phyloP scores from a whole-genome alignment of 257 asterid species.

The Fraxinus excelsior region DNA sequence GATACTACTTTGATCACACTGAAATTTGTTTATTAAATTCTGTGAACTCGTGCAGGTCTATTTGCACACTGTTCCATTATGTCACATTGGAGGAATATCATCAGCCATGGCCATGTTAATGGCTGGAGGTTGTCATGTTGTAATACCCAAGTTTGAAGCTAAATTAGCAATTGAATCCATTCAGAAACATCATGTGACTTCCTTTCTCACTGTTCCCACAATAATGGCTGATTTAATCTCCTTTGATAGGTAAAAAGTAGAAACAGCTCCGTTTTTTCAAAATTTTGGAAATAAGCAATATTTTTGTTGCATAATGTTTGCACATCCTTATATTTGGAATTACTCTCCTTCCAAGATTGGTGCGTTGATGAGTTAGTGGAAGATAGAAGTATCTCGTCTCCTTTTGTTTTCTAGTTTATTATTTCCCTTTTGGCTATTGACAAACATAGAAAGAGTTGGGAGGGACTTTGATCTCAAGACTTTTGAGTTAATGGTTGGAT shows the following conservation, averaged over 20 bases:
- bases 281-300: not conserved
- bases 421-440: not conserved
- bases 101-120: slow-evolving; percentile 88
- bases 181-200: slow-evolving; percentile 57
- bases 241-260: slow-evolving; percentile 54
- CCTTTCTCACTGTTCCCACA: slow-evolving; percentile 81
- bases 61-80: slow-evolving; percentile 83
- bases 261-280: not conserved
- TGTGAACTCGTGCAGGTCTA: slow-evolving; percentile 50
- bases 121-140: slow-evolving; percentile 84
- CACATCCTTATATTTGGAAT: not conserved
- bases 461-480: not conserved
- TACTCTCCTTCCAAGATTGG: not conserved
- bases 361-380: not conserved
- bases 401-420: not conserved
- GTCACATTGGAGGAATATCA: slow-evolving; percentile 96
- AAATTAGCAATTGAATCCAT: slow-evolving; percentile 59
- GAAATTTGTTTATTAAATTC: not conserved
- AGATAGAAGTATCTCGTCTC: not conserved
- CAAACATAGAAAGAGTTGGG: not conserved
- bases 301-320: not conserved
- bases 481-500: not conserved
- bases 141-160: slow-evolving; percentile 76
- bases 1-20: not conserved
- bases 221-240: slow-evolving; percentile 89